These are phyloP conservation scores for Sugiyamaella mastotermitis DNA, from an alignment of 805 yeast genomes.

Conservation along the genomic window DNA sequence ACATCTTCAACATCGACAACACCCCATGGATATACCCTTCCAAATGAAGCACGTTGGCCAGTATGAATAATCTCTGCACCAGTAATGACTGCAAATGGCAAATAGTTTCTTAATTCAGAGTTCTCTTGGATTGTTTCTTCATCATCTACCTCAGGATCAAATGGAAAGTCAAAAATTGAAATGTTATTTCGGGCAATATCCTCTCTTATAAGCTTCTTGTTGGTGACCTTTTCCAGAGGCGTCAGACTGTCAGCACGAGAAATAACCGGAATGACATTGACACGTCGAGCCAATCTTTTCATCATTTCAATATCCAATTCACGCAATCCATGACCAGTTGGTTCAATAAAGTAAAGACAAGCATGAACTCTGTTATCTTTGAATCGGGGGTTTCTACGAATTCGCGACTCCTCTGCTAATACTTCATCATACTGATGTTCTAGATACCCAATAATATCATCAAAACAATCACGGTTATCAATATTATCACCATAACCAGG, in stretches of 20 bases:
- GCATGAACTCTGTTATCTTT: conserved; percentile 72
- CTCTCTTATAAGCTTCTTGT: conserved; percentile 48
- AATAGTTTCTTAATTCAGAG: conserved; percentile 35
- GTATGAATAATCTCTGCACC: conserved; percentile 12
- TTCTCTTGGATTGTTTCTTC: conserved; percentile 32
- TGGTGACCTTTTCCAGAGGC: conserved; percentile 47
- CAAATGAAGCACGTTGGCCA: conserved; percentile 32
- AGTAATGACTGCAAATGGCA: conserved; percentile 56
- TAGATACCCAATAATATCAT: conserved; percentile 50
- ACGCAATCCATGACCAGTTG: conserved; percentile 49
- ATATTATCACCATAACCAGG: conserved; percentile 77
- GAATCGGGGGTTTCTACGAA: conserved; percentile 64
- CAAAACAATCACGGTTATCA: conserved; percentile 49
- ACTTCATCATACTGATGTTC: conserved; percentile 68
- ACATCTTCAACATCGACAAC: conserved; percentile 41
- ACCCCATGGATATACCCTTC: conserved; percentile 66
- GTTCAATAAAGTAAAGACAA: conserved; percentile 68
- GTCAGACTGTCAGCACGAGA: conserved; percentile 78
- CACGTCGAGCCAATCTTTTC: conserved; percentile 61
- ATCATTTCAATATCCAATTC: conserved; percentile 72
- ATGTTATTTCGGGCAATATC: conserved; percentile 56
- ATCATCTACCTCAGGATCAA: conserved; percentile 53
- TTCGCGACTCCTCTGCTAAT: conserved; percentile 68
- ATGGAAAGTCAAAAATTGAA: conserved; percentile 67
- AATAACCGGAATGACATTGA: conserved; percentile 78